Evolutionary conservation across 2,329 filamentous ascomycete genomes (phyloP), one percentile per base, ranked within the genome.

Genomic region (Ophiostoma quercus): DNA sequence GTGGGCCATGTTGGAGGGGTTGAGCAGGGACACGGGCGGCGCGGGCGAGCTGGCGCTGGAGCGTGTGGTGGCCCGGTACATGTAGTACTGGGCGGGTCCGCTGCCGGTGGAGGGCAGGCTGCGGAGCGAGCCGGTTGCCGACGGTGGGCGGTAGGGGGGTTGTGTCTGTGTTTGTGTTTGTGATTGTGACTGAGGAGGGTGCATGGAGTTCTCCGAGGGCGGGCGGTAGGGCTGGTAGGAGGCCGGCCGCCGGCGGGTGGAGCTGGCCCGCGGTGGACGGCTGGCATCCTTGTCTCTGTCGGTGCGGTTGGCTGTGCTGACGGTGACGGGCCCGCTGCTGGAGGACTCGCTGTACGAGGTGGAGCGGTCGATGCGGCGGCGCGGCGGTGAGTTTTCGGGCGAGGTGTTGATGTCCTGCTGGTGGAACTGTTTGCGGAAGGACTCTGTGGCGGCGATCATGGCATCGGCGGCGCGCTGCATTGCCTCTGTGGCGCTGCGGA

Each of bases 401-500:
- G 63, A 66, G n/a, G 37, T 6, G 19, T 39, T 22, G 62, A 19
- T 65, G 16, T 63, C 60, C 29, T 73, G 63, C 22, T 73, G 70
- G 16, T 72, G 71, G 47, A 74, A 74, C 72, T 76, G 75, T 16
- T 68, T 69, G 41, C 73, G 71, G 62, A 77, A 76, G 8, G 76
- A 75, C 66, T 76, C 75, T 3, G 76, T 76, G 32, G 75, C 76
- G 22, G 74, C 74, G 2, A 74, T 72, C 75, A 78, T 77, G 65
- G 75, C 76, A 54, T 76, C 73, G 51, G 76, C 76, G 8, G 77
- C 77, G 22, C 72, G 72, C 71, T 77, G 74, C 75, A 77, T 76
- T 16, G 76, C 76, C 62, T 77, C 76, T 7, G 76, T 75, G 29
- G 75, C 76, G 32, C 67, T 72, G 43, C 73, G 73, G 11, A 76